Conservation (phyloP, 345 rosid genomes). For the Lepidium sativum region DNA sequence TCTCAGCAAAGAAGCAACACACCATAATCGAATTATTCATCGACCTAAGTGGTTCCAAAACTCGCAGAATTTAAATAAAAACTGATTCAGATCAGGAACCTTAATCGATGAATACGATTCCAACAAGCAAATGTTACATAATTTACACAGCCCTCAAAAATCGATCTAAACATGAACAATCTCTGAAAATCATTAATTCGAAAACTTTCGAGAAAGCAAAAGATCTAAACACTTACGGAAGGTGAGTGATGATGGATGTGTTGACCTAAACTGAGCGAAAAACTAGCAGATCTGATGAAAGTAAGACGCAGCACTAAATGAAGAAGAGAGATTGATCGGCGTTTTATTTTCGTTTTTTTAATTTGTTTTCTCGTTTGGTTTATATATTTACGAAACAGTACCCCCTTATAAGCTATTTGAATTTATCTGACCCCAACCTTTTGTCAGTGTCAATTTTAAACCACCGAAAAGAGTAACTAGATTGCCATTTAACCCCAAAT, state of each 20-base stretch:
- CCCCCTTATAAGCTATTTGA: neutral
- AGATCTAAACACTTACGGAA: slow-evolving; percentile 4
- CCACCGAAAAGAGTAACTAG: neutral
- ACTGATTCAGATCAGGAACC: slow-evolving; percentile 6
- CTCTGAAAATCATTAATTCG: neutral
- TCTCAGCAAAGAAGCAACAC: neutral
- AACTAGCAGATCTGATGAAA: slow-evolving; percentile 17
- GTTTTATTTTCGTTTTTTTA: neutral
- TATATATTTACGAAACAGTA: neutral
- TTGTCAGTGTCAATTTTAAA: neutral
- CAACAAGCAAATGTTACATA: neutral
- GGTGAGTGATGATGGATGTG: neutral
- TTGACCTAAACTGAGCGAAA: neutral
- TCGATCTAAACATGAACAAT: neutral
- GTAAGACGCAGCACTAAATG: slow-evolving; percentile 7
- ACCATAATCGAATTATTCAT: neutral
- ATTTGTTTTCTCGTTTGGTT: neutral
- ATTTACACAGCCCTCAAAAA: neutral
- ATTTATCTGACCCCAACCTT: neutral
- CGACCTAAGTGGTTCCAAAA: neutral
- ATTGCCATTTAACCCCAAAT: neutral
- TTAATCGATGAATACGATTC: neutral
- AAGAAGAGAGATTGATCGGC: slow-evolving; percentile 13
- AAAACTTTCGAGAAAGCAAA: neutral
- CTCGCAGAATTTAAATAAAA: neutral